Conservation (phyloP, 495 filamentous ascomycete species). For the Echria macrotheca region DNA sequence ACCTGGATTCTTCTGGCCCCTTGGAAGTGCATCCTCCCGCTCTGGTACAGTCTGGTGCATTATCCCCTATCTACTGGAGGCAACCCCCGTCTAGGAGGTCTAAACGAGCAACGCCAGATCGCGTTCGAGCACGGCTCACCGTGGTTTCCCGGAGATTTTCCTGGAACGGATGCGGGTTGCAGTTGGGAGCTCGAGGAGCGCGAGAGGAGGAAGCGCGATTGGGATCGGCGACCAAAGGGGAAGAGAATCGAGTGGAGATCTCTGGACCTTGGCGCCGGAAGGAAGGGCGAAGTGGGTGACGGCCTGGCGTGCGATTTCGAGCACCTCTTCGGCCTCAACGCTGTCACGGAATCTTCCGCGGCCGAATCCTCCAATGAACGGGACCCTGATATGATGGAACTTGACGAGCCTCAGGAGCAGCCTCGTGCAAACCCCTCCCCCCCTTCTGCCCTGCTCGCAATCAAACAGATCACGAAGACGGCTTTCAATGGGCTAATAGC, state of each 20-base stretch:
- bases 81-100: slow-evolving; percentile 74
- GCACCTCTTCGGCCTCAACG: slow-evolving; percentile 45
- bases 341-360: slow-evolving; percentile 23
- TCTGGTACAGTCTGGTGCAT: slow-evolving; percentile 86
- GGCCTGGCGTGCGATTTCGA: slow-evolving; percentile 91
- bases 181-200: slow-evolving; percentile 69
- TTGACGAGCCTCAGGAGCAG: slow-evolving; percentile 14
- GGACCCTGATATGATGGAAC: slow-evolving; percentile 21
- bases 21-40: slow-evolving; percentile 80
- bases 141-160: slow-evolving; percentile 88
- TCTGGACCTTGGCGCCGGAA: slow-evolving; percentile 66
- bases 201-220: slow-evolving; percentile 53
- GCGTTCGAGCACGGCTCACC: slow-evolving; percentile 71
- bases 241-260: slow-evolving; percentile 72
- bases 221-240: slow-evolving; percentile 77
- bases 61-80: slow-evolving; percentile 76
- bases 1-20: slow-evolving; percentile 83
- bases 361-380: slow-evolving; percentile 8
- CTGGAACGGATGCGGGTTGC: slow-evolving; percentile 74
- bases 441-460: slow-evolving; percentile 1
- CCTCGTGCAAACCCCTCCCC: neutral
- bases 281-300: slow-evolving; percentile 76
- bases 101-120: slow-evolving; percentile 74
- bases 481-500: slow-evolving; percentile 21
- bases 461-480: slow-evolving; percentile 28